Evolutionary conservation across 352 stramenopile genomes (phyloP).

Genomic region (Thraustochytrium striatum): DNA sequence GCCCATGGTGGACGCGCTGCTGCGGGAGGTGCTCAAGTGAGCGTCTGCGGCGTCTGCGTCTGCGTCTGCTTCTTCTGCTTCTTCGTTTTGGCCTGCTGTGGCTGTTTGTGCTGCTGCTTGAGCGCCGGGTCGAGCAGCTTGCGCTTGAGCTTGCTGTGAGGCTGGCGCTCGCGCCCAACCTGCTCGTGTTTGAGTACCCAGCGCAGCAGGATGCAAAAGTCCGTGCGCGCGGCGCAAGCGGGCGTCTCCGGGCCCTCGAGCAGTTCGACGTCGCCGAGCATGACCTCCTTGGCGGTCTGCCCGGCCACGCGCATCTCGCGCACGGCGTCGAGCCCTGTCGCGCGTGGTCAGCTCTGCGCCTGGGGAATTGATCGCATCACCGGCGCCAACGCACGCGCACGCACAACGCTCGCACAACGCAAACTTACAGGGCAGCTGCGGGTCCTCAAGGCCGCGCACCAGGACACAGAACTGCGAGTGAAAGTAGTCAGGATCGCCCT

Average conservation of each 20-base stretch:
- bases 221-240: neutral
- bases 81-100: neutral
- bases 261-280: constrained; percentile 9
- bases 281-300: constrained; percentile 41
- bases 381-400: too few relatives aligned
- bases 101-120: neutral
- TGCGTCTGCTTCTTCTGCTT: neutral
- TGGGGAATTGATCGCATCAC: too few relatives aligned
- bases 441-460: neutral
- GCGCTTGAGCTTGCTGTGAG: constrained; percentile 9
- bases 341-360: neutral
- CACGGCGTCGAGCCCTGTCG: constrained; percentile 1
- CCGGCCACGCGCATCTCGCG: constrained; percentile 43
- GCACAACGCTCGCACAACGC: too few relatives aligned
- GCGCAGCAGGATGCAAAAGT: constrained; percentile 43
- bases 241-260: neutral
- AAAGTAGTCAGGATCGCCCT: constrained; percentile 32
- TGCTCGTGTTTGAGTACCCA: constrained; percentile 43
- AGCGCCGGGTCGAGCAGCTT: constrained; percentile 36
- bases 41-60: neutral
- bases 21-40: constrained; percentile 43
- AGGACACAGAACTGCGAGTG: constrained; percentile 42
- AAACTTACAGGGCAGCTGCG: neutral
- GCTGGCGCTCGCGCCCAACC: constrained; percentile 12
- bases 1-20: constrained; percentile 69